phyloP scores from a whole-genome alignment of 2,329 filamentous ascomycete species.

The Lachnum nothofagi region DNA sequence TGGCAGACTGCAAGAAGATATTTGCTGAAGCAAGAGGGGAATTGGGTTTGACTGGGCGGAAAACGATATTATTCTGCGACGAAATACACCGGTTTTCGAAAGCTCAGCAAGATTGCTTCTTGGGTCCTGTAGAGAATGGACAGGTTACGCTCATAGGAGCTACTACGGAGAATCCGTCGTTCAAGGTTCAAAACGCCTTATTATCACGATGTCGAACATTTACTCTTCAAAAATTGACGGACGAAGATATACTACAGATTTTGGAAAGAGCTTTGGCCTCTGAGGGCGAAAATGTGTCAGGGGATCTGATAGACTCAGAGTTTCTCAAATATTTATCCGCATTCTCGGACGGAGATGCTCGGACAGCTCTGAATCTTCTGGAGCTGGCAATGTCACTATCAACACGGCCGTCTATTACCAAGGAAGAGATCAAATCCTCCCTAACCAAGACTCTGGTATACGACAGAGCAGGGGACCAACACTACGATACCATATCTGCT shows the following conservation, averaged over 20 bases:
- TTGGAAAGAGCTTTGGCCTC: slow-evolving; percentile 66
- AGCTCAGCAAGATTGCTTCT: slow-evolving; percentile 88
- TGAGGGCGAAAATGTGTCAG: slow-evolving; percentile 44
- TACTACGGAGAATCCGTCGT: slow-evolving; percentile 94
- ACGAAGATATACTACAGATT: slow-evolving; percentile 68
- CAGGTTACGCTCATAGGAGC: slow-evolving; percentile 89
- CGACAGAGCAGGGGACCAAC: slow-evolving; percentile 89
- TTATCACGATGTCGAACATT: slow-evolving; percentile 89
- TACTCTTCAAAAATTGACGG: slow-evolving; percentile 69
- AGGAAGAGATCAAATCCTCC: slow-evolving; percentile 70
- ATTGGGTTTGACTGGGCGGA: slow-evolving; percentile 72
- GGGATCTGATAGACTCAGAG: slow-evolving; percentile 66
- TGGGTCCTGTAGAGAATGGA: slow-evolving; percentile 86
- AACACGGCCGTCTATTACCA: slow-evolving; percentile 58
- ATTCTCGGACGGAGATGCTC: slow-evolving; percentile 87
- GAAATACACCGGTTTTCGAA: slow-evolving; percentile 62
- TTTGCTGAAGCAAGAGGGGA: slow-evolving; percentile 82
- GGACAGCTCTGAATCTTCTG: slow-evolving; percentile 86
- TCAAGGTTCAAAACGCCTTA: slow-evolving; percentile 83
- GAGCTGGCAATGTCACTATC: slow-evolving; percentile 81
- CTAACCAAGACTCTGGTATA: slow-evolving; percentile 92
- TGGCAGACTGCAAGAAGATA: slow-evolving; percentile 87
- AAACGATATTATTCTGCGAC: slow-evolving; percentile 96
- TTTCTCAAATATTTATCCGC: slow-evolving; percentile 75
- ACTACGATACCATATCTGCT: slow-evolving; percentile 95